Evolutionary conservation across 306 rosid genomes (phyloP), one percentile per base, ranked within the genome.

Genomic region (Corylus americana): DNA sequence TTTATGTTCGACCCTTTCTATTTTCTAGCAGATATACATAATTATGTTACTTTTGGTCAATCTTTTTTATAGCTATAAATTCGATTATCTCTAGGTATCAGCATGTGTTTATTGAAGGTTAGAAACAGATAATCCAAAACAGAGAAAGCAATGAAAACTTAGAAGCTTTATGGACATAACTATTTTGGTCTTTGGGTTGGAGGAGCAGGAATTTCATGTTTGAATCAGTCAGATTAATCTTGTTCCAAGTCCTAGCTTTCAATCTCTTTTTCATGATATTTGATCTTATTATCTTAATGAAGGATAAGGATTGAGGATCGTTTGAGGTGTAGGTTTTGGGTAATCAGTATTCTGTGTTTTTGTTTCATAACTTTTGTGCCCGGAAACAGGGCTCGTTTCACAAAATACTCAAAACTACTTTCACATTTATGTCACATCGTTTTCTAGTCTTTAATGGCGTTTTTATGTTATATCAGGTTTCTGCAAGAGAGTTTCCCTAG

Each of bases 401-500:
- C 45, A 42, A 42, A 42, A 42, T 42, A 42, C 0, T 42, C 7
- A 42, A 42, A 42, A 42, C 8, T 5, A 42, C 8, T 42, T 42
- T 42, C 0, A 42, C 8, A 6, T 42, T 42, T 42, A 42, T 42
- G 45, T 5, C 8, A 5, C 9, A 6, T 42, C 8, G 7, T 31
- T 3, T 31, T 31, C 35, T 31, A 31, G 35, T 39, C 31, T 66
- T 80, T 55, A 80, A 74, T n/a, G 70, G 70, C 11, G 25, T 16
- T 17, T 50, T 31, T n/a, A 79, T 53, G 31, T 70, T 49, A 59
- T 74, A 77, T 79, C 73, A 81, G 77, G 86, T 57, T 68, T 83
- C 74, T 66, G 71, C 82, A 75, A 83, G 80, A 84, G 80, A 85
- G 71, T 78, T 64, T 27, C 83, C 48, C 8, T 77, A 75, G 87